These are phyloP conservation scores for Suhomyces kunorum DNA, from an alignment of 1,139 yeast species.

Conservation along the genomic window DNA sequence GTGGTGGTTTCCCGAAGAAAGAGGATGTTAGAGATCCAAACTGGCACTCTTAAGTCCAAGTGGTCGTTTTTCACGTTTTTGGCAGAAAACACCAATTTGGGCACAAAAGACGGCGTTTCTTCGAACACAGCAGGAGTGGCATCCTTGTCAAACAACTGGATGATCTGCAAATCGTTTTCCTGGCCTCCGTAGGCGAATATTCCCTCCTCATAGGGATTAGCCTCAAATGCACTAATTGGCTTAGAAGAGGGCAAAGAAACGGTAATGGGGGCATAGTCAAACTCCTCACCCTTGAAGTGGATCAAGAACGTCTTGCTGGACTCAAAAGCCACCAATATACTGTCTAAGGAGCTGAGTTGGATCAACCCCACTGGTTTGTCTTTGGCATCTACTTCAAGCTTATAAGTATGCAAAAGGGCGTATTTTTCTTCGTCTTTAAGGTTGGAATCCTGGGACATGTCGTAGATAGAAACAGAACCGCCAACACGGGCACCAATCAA, in stretches of 20 bases:
- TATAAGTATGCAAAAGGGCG: slow-evolving; percentile 27
- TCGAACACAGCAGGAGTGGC: slow-evolving; percentile 21
- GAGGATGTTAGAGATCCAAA: slow-evolving; percentile 57
- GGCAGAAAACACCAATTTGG: slow-evolving; percentile 47
- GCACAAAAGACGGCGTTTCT: slow-evolving; percentile 19
- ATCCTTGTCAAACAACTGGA: slow-evolving; percentile 38
- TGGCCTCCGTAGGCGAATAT: slow-evolving; percentile 74
- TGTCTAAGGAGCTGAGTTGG: slow-evolving; percentile 30
- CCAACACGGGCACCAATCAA: slow-evolving; percentile 46
- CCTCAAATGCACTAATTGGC: slow-evolving; percentile 48
- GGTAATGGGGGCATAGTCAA: slow-evolving; percentile 33
- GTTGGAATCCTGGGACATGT: slow-evolving; percentile 21
- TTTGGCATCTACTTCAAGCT: slow-evolving; percentile 23
- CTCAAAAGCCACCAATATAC: slow-evolving; percentile 44
- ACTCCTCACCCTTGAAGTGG: slow-evolving; percentile 29
- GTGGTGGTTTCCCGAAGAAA: slow-evolving; percentile 39
- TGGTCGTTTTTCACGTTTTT: slow-evolving; percentile 70
- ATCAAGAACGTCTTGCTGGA: slow-evolving; percentile 53
- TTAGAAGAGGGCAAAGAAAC: slow-evolving; percentile 37
- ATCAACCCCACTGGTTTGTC: slow-evolving; percentile 39
- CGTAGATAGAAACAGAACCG: slow-evolving; percentile 44
- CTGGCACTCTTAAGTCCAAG: slow-evolving; percentile 64
- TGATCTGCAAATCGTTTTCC: slow-evolving; percentile 62
- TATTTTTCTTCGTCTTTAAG: slow-evolving; percentile 17
- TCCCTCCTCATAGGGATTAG: slow-evolving; percentile 46